These are phyloP conservation scores for Elaeagnus macrophylla DNA, from an alignment of 306 rosid species.

Conservation along the genomic window DNA sequence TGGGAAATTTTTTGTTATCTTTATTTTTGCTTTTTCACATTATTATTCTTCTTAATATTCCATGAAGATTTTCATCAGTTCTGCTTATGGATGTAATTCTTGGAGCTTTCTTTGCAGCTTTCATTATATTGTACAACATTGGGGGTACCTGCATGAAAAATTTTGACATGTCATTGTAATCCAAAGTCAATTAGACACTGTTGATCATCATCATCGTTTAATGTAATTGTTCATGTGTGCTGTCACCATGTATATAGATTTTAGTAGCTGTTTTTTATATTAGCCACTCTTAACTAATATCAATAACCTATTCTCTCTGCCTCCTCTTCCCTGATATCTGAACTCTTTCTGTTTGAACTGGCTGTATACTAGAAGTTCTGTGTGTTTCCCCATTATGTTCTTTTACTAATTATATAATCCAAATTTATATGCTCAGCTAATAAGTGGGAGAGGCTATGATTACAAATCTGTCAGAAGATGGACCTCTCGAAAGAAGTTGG, in stretches of 20 bases:
- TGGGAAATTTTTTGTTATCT: too few species aligned
- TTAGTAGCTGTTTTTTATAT: background rate
- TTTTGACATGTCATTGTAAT: too few species aligned
- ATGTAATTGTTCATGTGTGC: too few species aligned
- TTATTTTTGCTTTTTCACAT: too few species aligned
- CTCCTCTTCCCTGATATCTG: background rate
- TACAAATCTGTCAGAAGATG: conserved; percentile 85
- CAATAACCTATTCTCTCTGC: background rate
- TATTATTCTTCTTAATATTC: too few species aligned
- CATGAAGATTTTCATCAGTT: too few species aligned
- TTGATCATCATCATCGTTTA: too few species aligned
- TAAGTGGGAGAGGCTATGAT: conserved; percentile 71
- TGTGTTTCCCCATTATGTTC: background rate
- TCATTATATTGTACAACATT: too few species aligned
- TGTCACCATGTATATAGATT: background rate
- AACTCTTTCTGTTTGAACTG: background rate
- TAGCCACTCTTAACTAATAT: background rate
- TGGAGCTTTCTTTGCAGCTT: too few species aligned
- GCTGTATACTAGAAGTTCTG: background rate
- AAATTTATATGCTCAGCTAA: conserved; percentile 43
- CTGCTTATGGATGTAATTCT: too few species aligned
- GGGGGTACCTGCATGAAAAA: too few species aligned
- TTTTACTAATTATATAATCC: background rate
- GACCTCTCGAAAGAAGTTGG: conserved; percentile 73
- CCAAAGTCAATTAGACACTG: too few species aligned